Evolutionary conservation across 495 filamentous ascomycete species (phyloP).

Genomic region (Chaetomidium leptoderma): DNA sequence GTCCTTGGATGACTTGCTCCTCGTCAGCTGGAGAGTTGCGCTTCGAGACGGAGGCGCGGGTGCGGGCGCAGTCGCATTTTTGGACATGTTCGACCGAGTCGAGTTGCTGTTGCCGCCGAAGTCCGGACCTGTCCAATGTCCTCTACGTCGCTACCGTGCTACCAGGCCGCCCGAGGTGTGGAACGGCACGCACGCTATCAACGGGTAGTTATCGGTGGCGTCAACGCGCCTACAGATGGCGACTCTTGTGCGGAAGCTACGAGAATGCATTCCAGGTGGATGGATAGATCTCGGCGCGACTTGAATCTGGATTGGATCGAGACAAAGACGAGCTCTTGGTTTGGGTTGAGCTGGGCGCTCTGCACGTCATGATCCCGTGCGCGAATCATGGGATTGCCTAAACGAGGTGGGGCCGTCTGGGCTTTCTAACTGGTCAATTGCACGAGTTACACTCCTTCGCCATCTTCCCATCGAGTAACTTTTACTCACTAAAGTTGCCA

Average conservation of each 20-base stretch:
- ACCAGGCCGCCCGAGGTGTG: no score
- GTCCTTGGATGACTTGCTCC: constrained; percentile 37
- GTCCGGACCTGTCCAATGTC: background rate
- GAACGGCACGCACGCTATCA: background rate
- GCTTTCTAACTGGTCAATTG: constrained; percentile 3
- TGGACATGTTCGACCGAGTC: constrained; percentile 11
- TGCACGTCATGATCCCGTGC: background rate
- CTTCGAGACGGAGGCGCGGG: background rate
- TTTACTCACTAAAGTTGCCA: no score
- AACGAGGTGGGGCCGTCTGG: no score
- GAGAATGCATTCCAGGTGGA: background rate
- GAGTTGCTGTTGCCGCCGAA: background rate
- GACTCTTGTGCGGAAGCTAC: background rate
- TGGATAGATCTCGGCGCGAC: background rate
- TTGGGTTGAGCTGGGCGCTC: no score
- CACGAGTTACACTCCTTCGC: background rate
- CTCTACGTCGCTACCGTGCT: no score
- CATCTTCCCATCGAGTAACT: background rate
- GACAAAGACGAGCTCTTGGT: background rate
- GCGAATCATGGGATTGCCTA: no score
- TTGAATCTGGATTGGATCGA: background rate
- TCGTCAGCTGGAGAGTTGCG: constrained; percentile 14
- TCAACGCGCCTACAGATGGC: constrained; percentile 13
- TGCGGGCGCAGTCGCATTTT: constrained; percentile 1
- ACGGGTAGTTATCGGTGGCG: constrained; percentile 14